These are phyloP conservation scores for Ustilago crameri DNA, from an alignment of 1,284 basidiomycete species.

Conservation along the genomic window DNA sequence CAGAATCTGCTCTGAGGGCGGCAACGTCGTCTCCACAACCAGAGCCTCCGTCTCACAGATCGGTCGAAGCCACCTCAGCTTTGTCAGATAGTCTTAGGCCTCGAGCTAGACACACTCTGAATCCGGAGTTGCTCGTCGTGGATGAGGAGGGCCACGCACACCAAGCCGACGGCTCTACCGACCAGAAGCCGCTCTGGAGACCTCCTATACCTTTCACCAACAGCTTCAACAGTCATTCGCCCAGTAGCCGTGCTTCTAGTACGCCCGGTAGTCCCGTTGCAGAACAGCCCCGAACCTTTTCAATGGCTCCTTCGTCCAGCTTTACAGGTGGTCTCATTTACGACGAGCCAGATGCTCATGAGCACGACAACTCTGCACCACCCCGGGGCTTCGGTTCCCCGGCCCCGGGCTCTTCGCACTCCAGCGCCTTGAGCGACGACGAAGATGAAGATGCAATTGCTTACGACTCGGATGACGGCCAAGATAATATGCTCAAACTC, in stretches of 20 bases:
- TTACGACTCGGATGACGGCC: conserved; percentile 24
- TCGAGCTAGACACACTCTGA: conserved; percentile 1
- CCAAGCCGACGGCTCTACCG: conserved; percentile 3
- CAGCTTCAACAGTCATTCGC: conserved; percentile 27
- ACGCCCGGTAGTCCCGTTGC: not conserved
- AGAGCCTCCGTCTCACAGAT: conserved; percentile 5
- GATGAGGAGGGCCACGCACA: conserved; percentile 43
- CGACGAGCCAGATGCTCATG: conserved; percentile 37
- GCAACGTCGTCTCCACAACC: conserved; percentile 11
- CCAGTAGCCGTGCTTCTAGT: conserved; percentile 27
- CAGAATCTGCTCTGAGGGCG: conserved; percentile 4
- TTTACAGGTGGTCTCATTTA: conserved; percentile 25
- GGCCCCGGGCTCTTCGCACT: conserved; percentile 12
- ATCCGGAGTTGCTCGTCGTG: conserved; percentile 37
- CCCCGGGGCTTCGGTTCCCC: conserved; percentile 4
- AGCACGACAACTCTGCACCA: not conserved
- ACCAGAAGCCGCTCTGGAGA: not conserved
- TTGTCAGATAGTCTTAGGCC: conserved; percentile 15
- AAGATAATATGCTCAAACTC: conserved; percentile 22
- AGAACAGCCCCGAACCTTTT: conserved; percentile 5
- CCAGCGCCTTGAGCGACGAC: conserved; percentile 33
- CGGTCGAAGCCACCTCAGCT: conserved; percentile 3
- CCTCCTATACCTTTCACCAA: conserved; percentile 12
- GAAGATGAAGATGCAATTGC: conserved; percentile 27
- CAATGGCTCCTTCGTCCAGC: conserved; percentile 15